These are phyloP conservation scores for Pseudonitzschia pungens DNA, from an alignment of 108 stramenopile species.

Conservation along the genomic window DNA sequence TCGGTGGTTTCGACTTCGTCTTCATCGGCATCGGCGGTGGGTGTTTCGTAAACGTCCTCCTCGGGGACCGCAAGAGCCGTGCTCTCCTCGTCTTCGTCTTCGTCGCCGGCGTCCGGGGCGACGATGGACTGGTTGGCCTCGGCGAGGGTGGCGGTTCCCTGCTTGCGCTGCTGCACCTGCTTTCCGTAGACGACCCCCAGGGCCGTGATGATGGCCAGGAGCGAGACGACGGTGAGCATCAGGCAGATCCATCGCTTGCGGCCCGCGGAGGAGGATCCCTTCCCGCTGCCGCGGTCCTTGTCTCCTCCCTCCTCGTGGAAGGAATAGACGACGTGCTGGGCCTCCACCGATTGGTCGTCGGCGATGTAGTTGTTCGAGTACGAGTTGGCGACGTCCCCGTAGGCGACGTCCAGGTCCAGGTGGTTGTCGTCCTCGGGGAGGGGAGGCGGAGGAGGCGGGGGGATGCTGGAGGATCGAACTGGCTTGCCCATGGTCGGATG, in stretches of 20 bases:
- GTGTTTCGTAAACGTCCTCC: background rate
- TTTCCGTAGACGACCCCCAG: slow-evolving; percentile 6
- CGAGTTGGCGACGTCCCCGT: background rate
- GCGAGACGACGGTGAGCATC: background rate
- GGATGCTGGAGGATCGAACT: background rate
- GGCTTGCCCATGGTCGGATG: background rate
- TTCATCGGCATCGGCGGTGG: background rate
- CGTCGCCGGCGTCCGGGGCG: background rate
- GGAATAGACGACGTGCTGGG: slow-evolving; percentile 17
- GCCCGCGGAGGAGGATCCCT: background rate
- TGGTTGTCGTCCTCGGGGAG: background rate
- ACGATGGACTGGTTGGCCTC: background rate
- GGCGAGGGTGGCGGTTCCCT: background rate
- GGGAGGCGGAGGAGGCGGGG: background rate
- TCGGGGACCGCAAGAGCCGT: background rate
- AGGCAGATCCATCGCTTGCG: background rate
- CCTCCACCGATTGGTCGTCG: slow-evolving; percentile 14
- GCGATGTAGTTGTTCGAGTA: slow-evolving; percentile 2
- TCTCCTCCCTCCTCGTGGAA: slow-evolving; percentile 7
- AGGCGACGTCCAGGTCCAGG: background rate
- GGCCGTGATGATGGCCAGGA: background rate
- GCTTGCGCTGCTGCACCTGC: background rate
- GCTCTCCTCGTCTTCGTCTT: too few relatives aligned
- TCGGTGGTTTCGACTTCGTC: background rate
- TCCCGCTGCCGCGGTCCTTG: background rate